Evolutionary conservation across 306 rosid genomes (phyloP), one percentile per base, ranked within the genome.

Genomic region (Rosa chinensis): DNA sequence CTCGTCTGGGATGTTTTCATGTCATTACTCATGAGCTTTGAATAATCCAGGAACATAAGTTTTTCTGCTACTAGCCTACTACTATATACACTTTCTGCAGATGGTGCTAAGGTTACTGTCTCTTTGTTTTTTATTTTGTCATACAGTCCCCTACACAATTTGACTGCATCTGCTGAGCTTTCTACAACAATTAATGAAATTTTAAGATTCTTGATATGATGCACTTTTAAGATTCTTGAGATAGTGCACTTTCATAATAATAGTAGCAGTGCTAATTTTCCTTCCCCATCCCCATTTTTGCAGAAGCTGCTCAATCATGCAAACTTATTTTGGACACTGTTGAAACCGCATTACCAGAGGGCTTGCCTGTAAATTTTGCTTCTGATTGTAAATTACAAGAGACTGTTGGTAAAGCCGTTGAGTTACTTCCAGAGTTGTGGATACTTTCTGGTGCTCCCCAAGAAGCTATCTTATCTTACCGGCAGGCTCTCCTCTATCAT

Each of bases 231-330:
- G 75, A 42, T 80, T 28, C 18, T 61, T 37, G 42, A 47, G 74
- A 77, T 40, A 37, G 39, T 20, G 45, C 66, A 53, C 16, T 72
- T 39, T 17, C 18, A 17, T 78, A 32, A 45, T 43, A 32, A 32
- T 47, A 25, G 39, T 49, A 64, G 47, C 47, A 66, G 42, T 25
- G 35, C 72, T 78, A 70, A 73, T 47, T 10, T 72, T 59, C 39
- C 35, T 64, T 52, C 53, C 58, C 82, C 70, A 53, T 56, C 55
- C 5, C 1, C 17, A 45, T 10, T 85, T 71, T 86, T 85, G 82
- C 91, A 94, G 98, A 91, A 70, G 94, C 98, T 80, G 97, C 97
- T 78, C 86, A 82, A 61, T 89, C 98, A 10, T 92, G 98, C 90
- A 92, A 89, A 73, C 75, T 85, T 52, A 86, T 94, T 86, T 77